phyloP scores from a whole-genome alignment of 1,284 basidiomycete species.

The Puccinia horiana region DNA sequence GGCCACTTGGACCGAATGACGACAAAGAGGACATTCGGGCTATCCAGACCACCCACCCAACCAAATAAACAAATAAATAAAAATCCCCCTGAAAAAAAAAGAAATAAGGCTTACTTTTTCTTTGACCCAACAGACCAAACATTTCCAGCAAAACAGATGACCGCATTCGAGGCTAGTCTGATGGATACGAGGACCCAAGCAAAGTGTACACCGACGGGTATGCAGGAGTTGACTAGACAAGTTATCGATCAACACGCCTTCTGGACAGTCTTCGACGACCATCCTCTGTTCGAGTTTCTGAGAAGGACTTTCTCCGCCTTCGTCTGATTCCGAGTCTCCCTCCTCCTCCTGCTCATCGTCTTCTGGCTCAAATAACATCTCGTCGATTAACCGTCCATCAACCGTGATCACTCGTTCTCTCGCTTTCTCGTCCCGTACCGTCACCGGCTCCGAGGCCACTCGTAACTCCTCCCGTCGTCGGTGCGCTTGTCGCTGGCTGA shows the following conservation, averaged over 20 bases:
- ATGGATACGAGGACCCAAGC: conserved; percentile 26
- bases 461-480: conserved; percentile 18
- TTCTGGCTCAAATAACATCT: conserved; percentile 26
- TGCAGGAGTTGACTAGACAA: background rate
- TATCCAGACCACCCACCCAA: too few species aligned
- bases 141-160: conserved; percentile 49
- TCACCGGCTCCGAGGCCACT: conserved; percentile 4
- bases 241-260: conserved; percentile 6
- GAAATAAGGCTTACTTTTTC: conserved; percentile 38
- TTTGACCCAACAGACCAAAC: conserved; percentile 39
- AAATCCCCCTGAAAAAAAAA: too few species aligned
- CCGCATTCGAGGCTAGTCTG: conserved; percentile 48
- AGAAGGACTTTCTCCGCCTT: background rate
- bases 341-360: conserved; percentile 7
- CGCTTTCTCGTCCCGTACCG: background rate
- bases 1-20: conserved; percentile 25
- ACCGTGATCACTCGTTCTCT: conserved; percentile 15
- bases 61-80: background rate
- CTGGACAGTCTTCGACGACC: conserved; percentile 33
- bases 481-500: background rate
- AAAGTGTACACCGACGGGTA: conserved; percentile 35
- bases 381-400: conserved; percentile 38
- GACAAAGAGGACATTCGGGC: conserved; percentile 49
- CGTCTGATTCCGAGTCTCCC: background rate
- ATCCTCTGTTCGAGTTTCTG: background rate